Percentiles rank a stretch among this genome's conserved stretches.
phyloP scores from a whole-genome alignment of 495 filamentous ascomycete genomes.

The Lasiosphaeria miniovina region DNA sequence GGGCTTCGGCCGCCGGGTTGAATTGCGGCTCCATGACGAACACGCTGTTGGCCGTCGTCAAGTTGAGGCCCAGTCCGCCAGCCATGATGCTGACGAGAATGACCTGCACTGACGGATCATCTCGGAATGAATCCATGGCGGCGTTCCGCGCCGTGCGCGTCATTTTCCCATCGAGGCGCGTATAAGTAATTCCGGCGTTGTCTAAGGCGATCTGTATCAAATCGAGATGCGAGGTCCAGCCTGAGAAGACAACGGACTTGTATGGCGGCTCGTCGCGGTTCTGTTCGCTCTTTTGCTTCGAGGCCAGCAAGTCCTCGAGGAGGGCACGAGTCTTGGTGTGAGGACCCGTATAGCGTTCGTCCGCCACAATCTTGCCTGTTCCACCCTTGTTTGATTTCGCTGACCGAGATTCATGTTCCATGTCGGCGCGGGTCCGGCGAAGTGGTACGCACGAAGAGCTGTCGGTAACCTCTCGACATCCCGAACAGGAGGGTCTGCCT shows the following conservation, averaged over 20 bases:
- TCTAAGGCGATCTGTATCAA: slow-evolving; percentile 84
- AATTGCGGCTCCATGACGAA: slow-evolving; percentile 99
- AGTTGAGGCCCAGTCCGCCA: slow-evolving; percentile 87
- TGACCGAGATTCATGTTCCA: slow-evolving; percentile 51
- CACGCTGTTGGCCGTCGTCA: slow-evolving; percentile 78
- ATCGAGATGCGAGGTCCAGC: slow-evolving; percentile 92
- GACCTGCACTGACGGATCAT: slow-evolving; percentile 67
- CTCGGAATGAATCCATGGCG: slow-evolving; percentile 72
- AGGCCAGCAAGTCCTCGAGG: slow-evolving; percentile 59
- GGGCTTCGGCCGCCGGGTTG: slow-evolving; percentile 91
- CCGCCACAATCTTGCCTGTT: slow-evolving; percentile 54
- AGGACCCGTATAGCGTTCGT: slow-evolving; percentile 74
- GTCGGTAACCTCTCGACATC: slow-evolving; percentile 11
- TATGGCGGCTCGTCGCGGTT: slow-evolving; percentile 62
- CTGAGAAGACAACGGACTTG: slow-evolving; percentile 90
- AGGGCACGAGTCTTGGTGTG: slow-evolving; percentile 88
- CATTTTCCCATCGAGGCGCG: slow-evolving; percentile 90
- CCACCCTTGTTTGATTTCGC: slow-evolving; percentile 35
- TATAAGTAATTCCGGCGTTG: slow-evolving; percentile 61
- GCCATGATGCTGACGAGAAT: slow-evolving; percentile 91
- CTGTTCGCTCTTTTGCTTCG: slow-evolving; percentile 56
- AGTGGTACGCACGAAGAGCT: slow-evolving; percentile 62
- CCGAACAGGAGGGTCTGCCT: slow-evolving; percentile 20
- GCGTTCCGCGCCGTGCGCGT: slow-evolving; percentile 62
- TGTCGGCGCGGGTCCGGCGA: slow-evolving; percentile 59